Evolutionary conservation across 2,329 filamentous ascomycete genomes (phyloP).

Genomic region (Penicillium sp.): DNA sequence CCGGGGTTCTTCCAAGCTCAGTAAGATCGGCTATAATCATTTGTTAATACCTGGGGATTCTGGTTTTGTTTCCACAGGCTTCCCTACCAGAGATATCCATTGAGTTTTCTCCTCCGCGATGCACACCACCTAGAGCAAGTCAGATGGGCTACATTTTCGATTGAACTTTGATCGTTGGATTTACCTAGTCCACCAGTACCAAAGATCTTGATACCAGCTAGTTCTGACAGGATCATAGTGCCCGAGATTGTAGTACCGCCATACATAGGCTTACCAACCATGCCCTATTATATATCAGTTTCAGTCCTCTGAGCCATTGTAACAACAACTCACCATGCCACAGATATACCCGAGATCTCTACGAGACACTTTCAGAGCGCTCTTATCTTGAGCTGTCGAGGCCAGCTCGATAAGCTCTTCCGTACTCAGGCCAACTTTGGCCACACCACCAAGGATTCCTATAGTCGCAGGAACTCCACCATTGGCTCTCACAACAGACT

Average conservation of each 20-base stretch:
- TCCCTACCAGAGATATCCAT: slow-evolving; percentile 75
- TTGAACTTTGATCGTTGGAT: slow-evolving; percentile 1
- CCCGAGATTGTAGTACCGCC: slow-evolving; percentile 92
- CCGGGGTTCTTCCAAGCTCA: slow-evolving; percentile 83
- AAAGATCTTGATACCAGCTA: slow-evolving; percentile 88
- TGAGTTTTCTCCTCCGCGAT: slow-evolving; percentile 78
- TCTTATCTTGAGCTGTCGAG: slow-evolving; percentile 62
- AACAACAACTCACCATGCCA: slow-evolving; percentile 61
- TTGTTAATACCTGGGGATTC: slow-evolving; percentile 3
- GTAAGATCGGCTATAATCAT: slow-evolving; percentile 71
- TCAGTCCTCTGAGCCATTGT: not conserved
- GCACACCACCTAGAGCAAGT: slow-evolving; percentile 66
- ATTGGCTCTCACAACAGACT: slow-evolving; percentile 74
- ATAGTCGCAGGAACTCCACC: slow-evolving; percentile 89
- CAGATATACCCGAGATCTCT: slow-evolving; percentile 81
- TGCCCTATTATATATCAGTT: slow-evolving; percentile 48
- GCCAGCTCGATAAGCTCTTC: slow-evolving; percentile 72
- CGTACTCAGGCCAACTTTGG: slow-evolving; percentile 72
- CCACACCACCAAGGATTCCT: slow-evolving; percentile 79
- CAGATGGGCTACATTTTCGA: slow-evolving; percentile 9
- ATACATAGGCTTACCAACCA: slow-evolving; percentile 67
- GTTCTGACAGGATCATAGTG: slow-evolving; percentile 83
- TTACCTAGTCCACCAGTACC: slow-evolving; percentile 82
- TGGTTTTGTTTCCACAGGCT: not conserved
- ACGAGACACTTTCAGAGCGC: slow-evolving; percentile 78